Conservation (phyloP, 352 stramenopile species). For the Pythium guiyangense region DNA sequence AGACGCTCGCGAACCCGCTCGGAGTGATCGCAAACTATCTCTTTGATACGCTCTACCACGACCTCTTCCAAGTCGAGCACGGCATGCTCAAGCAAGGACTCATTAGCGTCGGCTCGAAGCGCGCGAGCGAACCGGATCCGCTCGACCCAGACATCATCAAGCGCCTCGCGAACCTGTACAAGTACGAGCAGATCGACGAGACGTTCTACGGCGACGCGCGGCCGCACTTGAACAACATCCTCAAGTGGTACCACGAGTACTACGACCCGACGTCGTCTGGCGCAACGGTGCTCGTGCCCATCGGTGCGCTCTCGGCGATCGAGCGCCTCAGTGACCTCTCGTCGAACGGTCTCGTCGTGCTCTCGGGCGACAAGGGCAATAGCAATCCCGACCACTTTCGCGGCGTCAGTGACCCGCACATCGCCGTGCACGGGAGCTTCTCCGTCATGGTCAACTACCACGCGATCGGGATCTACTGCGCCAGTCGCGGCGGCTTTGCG, state of each 20-base stretch:
- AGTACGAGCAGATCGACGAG: constrained; percentile 78
- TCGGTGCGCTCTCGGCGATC: constrained; percentile 84
- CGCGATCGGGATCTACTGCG: constrained; percentile 90
- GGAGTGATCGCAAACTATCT: constrained; percentile 93
- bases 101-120: constrained; percentile 83
- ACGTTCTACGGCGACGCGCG: constrained; percentile 75
- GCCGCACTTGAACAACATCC: constrained; percentile 85
- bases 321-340: constrained; percentile 63
- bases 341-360: constrained; percentile 57
- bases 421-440: constrained; percentile 94
- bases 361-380: constrained; percentile 93
- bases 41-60: constrained; percentile 92
- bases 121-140: constrained; percentile 61
- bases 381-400: constrained; percentile 92
- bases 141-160: constrained; percentile 94
- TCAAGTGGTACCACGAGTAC: constrained; percentile 90
- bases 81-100: constrained; percentile 88
- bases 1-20: constrained; percentile 80
- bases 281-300: constrained; percentile 88
- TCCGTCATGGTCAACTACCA: constrained; percentile 97
- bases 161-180: constrained; percentile 86
- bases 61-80: constrained; percentile 86
- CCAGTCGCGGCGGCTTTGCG: constrained; percentile 87
- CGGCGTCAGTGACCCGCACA: constrained; percentile 90
- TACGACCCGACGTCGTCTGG: constrained; percentile 50